Evolutionary conservation across 345 rosid genomes (phyloP).

Genomic region (Microthlaspi erraticum): DNA sequence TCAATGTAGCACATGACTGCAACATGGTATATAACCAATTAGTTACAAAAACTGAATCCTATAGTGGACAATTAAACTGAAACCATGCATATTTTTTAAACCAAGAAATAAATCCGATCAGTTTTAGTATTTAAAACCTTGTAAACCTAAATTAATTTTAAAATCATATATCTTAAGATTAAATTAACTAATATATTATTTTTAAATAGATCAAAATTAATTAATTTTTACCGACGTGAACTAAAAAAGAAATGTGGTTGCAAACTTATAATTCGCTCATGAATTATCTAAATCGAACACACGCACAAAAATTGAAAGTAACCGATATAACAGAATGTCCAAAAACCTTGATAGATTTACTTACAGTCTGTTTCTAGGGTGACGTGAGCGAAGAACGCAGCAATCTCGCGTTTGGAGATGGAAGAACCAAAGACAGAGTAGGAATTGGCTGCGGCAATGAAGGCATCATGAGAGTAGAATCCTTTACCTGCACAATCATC

Average conservation of each 20-base stretch:
- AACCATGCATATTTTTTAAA: not conserved
- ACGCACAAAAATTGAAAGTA: not conserved
- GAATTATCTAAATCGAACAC: not conserved
- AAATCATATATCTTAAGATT: not conserved
- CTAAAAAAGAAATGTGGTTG: no score
- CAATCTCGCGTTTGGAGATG: constrained; percentile 71
- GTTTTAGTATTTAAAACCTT: not conserved
- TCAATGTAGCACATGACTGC: constrained; percentile 61
- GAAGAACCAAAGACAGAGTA: constrained; percentile 63
- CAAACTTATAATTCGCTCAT: not conserved
- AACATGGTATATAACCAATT: not conserved
- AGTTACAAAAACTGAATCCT: constrained; percentile 8
- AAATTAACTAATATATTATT: no score
- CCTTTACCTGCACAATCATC: constrained; percentile 58
- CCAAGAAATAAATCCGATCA: not conserved
- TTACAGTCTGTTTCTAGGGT: constrained; percentile 67
- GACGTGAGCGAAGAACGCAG: constrained; percentile 81
- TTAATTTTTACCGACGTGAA: not conserved
- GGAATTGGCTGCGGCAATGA: constrained; percentile 53
- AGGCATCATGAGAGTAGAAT: constrained; percentile 60
- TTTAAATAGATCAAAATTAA: not conserved
- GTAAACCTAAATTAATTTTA: not conserved
- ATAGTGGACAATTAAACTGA: not conserved
- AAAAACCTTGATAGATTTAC: not conserved
- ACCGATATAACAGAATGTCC: not conserved